Base-by-base conservation (phyloP, 148 eudicot genomes). In the Polygonum aviculare region DNA sequence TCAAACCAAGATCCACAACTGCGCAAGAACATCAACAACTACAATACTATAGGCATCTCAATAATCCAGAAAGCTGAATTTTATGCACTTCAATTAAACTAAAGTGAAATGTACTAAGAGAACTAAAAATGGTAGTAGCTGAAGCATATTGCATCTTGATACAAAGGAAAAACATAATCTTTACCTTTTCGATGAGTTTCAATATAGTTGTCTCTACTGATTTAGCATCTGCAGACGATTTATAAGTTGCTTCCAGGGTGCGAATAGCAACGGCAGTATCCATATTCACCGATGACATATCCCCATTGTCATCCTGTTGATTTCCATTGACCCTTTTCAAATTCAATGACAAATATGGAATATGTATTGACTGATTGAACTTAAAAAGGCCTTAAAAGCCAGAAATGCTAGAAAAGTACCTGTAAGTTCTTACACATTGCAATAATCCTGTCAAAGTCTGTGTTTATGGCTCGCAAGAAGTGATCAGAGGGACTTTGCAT, bases 401-500 rank as follows among this genome's bases (percentile, higher is more conserved):
- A 35, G 72, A 19, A 67, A 36, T 73, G 62, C 69, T 77, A n/a
- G n/a, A 15, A 12, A 41, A 35, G 62, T 88, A 92, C 98, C 98
- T 94, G 96, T 83, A 96, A 87, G 84, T 90, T 94, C 82, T 94
- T 94, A 88, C 98, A 94, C 98, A 94, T 94, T 59, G 96, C 89
- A 76, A 94, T 94, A 49, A 94, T 94, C 86, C 97, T 83, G 79
- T 94, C 98, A 26, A 94, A 94, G 86, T 94, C 97, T 47, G 97
- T 88, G 81, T 94, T 94, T 80, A 94, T 94, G 40, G 98, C 98
- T 75, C 98, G 93, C 78, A 94, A 81, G 74, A 94, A 94, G 88
- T 94, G 98, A 85, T 94, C 98, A 5, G 98, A 89, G 72, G 98
- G 98, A 80, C 98, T 94, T 90, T 94, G 98, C 98, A 94, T 94